phyloP scores from a whole-genome alignment of 345 rosid genomes.

The Abelmoschus esculentus region DNA sequence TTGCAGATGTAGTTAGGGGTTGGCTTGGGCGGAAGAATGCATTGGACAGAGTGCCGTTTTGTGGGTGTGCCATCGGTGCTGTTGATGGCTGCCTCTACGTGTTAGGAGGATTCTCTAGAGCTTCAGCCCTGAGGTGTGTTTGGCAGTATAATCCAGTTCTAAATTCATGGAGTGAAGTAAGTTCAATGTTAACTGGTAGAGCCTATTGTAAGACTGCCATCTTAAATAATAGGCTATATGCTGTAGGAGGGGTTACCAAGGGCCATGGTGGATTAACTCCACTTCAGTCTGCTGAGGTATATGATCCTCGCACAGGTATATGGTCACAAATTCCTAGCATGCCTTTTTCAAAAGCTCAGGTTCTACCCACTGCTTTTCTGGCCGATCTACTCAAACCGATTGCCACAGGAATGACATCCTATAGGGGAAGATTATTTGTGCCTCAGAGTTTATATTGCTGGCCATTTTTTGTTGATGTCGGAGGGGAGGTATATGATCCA shows the following conservation, averaged over 20 bases:
- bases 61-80: constrained; percentile 73
- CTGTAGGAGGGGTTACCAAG: neutral
- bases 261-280: neutral
- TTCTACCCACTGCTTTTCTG: neutral
- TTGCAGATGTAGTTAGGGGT: constrained; percentile 53
- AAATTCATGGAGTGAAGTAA: neutral
- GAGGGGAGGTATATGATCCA: neutral
- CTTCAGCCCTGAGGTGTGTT: neutral
- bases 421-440: neutral
- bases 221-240: neutral
- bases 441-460: neutral
- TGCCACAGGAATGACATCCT: neutral
- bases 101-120: constrained; percentile 67
- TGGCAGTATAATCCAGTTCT: neutral
- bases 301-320: neutral
- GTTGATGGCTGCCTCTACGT: constrained; percentile 76
- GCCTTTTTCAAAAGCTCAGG: neutral
- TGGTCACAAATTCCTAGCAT: neutral
- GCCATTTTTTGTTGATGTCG: neutral
- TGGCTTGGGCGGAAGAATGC: constrained; percentile 58
- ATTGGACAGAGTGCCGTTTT: constrained; percentile 46
- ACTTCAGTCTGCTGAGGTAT: neutral
- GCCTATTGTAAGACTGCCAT: neutral
- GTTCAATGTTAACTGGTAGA: neutral
- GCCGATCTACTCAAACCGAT: neutral